These are phyloP conservation scores for Globisporangium solare DNA, from an alignment of 352 stramenopile species.

Conservation along the genomic window DNA sequence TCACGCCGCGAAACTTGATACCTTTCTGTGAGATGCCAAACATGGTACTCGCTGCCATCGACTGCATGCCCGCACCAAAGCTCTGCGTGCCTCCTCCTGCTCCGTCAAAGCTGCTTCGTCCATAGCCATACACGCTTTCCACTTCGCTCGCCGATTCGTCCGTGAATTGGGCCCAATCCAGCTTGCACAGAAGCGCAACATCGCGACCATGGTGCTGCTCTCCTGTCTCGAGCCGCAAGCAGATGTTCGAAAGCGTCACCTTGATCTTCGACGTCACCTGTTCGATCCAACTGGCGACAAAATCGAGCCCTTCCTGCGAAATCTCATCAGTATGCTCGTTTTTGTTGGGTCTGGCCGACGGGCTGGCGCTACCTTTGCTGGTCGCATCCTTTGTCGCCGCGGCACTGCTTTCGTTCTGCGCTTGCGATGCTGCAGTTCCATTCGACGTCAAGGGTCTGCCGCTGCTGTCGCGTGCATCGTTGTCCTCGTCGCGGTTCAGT, in stretches of 20 bases:
- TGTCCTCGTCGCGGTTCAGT: constrained; percentile 11
- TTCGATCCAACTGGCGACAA: constrained; percentile 88
- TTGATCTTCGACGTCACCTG: constrained; percentile 90
- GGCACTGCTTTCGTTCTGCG: constrained; percentile 6
- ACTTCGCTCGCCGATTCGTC: constrained; percentile 80
- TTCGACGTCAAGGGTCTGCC: background rate
- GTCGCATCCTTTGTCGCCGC: background rate
- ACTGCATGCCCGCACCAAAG: constrained; percentile 41
- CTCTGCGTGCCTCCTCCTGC: constrained; percentile 32
- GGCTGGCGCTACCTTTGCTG: background rate
- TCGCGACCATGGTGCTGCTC: constrained; percentile 54
- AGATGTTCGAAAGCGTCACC: constrained; percentile 85
- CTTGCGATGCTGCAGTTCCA: background rate
- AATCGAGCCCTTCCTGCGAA: constrained; percentile 87
- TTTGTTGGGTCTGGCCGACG: constrained; percentile 11
- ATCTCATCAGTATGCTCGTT: constrained; percentile 65
- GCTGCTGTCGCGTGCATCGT: constrained; percentile 6
- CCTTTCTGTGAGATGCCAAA: constrained; percentile 85
- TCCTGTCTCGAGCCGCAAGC: constrained; percentile 64
- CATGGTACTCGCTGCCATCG: constrained; percentile 73
- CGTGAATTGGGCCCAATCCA: constrained; percentile 81
- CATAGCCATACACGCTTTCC: constrained; percentile 70
- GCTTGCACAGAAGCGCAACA: constrained; percentile 63
- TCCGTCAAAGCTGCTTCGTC: constrained; percentile 31
- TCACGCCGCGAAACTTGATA: constrained; percentile 79